Conservation (phyloP, 345 rosid genomes). For the Erucastrum elatum region DNA sequence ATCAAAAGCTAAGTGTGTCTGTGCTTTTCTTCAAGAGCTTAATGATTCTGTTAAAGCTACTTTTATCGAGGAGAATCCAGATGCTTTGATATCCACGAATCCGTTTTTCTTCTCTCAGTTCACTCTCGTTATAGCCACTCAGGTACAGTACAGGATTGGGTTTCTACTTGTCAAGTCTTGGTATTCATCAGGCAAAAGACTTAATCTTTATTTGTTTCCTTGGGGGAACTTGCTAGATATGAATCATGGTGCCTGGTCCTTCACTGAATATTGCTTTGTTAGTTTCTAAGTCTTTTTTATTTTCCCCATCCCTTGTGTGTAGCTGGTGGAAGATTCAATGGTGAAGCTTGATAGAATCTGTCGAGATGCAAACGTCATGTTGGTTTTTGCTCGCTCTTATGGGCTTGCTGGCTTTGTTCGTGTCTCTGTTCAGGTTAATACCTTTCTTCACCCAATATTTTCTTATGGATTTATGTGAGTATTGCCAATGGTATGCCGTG, state of each 20-base stretch:
- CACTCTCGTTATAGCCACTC: slow-evolving; percentile 87
- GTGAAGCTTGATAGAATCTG: slow-evolving; percentile 84
- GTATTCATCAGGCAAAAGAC: background rate
- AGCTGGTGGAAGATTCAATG: slow-evolving; percentile 88
- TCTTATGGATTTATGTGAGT: background rate
- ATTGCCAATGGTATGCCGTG: background rate
- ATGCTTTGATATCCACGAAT: slow-evolving; percentile 57
- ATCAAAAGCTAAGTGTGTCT: slow-evolving; percentile 86
- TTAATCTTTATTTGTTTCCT: background rate
- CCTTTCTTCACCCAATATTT: slow-evolving; percentile 7
- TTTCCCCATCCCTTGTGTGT: slow-evolving; percentile 15
- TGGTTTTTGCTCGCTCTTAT: slow-evolving; percentile 92
- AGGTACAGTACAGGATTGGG: slow-evolving; percentile 46
- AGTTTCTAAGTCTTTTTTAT: background rate
- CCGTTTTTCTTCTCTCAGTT: slow-evolving; percentile 88
- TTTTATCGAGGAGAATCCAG: slow-evolving; percentile 88
- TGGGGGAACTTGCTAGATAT: background rate
- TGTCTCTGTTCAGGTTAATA: slow-evolving; percentile 73
- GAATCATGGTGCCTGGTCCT: background rate
- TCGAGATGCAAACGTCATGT: slow-evolving; percentile 75
- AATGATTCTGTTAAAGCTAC: slow-evolving; percentile 95
- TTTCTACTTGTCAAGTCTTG: background rate
- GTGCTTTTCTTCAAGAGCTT: slow-evolving; percentile 90
- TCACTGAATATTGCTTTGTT: slow-evolving; percentile 8
- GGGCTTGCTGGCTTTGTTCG: slow-evolving; percentile 91